Percentiles rank a stretch among this genome's conserved stretches.
These are phyloP conservation scores for Mycosphaerella sp. DNA, from an alignment of 2,329 filamentous ascomycete genomes.

Conservation along the genomic window DNA sequence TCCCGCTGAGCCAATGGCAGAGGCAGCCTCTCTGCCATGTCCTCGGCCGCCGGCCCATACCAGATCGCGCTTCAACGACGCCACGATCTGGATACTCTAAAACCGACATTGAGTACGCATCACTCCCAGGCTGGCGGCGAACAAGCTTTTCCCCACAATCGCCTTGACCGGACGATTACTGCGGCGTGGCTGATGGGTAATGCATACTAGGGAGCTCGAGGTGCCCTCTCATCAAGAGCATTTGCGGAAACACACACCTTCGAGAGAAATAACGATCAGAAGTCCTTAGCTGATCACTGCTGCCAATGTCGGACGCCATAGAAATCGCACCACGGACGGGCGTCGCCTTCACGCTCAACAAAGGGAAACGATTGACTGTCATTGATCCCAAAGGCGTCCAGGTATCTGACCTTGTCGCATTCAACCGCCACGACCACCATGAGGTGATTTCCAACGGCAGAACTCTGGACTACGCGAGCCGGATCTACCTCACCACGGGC, in stretches of 20 bases:
- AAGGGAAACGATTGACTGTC: slow-evolving; percentile 21
- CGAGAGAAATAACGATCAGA: not conserved
- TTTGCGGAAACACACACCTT: too few species aligned
- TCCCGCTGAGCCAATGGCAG: too few species aligned
- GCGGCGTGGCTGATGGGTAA: too few species aligned
- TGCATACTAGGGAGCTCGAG: too few species aligned
- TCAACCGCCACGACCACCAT: slow-evolving; percentile 16
- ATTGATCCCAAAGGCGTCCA: slow-evolving; percentile 23
- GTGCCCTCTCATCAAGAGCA: too few species aligned
- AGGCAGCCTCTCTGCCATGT: too few species aligned
- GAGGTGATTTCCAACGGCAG: slow-evolving; percentile 23
- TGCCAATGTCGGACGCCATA: not conserved
- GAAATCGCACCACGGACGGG: slow-evolving; percentile 19
- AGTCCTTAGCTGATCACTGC: not conserved
- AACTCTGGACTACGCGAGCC: slow-evolving; percentile 23
- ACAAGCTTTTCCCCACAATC: not conserved
- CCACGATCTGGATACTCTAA: too few species aligned
- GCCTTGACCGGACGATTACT: not conserved
- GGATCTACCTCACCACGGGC: slow-evolving; percentile 20
- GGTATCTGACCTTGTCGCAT: slow-evolving; percentile 22
- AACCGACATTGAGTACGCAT: too few species aligned
- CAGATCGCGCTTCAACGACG: too few species aligned
- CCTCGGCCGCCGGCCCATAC: too few species aligned
- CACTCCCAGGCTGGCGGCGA: too few species aligned
- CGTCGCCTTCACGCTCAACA: slow-evolving; percentile 19